Evolutionary conservation across 768 basidiomycete species (phyloP).

Genomic region (Trametes cinnabarina): DNA sequence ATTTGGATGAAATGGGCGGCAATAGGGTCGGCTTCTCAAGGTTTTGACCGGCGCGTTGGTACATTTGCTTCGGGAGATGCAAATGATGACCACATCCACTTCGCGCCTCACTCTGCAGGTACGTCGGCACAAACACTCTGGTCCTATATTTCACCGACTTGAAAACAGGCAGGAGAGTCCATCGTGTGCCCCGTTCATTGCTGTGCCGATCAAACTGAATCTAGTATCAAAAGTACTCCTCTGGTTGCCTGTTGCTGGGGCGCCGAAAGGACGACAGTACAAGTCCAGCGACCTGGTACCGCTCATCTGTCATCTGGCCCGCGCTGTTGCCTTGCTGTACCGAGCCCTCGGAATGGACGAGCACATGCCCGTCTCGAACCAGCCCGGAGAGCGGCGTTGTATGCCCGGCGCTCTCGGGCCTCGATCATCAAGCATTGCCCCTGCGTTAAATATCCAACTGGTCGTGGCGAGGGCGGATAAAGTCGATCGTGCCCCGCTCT

Average conservation of each 20-base stretch:
- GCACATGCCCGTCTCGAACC: not conserved
- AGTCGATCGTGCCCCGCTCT: not conserved
- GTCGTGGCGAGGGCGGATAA: not conserved
- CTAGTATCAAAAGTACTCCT: not conserved
- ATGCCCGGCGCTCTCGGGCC: constrained; percentile 9
- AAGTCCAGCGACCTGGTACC: not conserved
- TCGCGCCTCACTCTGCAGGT: too few relatives aligned
- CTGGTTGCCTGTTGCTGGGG: not conserved
- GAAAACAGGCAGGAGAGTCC: not conserved
- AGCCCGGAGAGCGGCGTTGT: constrained; percentile 1
- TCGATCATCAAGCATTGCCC: not conserved
- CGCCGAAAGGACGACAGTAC: not conserved
- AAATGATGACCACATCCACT: too few relatives aligned
- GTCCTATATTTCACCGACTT: too few relatives aligned
- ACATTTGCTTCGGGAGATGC: too few relatives aligned
- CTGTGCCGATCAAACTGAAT: not conserved
- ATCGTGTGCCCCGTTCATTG: not conserved
- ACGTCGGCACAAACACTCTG: too few relatives aligned
- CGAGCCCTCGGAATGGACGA: not conserved
- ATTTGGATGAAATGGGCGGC: too few relatives aligned
- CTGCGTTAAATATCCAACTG: constrained; percentile 8
- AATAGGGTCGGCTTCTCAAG: too few relatives aligned
- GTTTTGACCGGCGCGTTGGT: too few relatives aligned
- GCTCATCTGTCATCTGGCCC: not conserved
- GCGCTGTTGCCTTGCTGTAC: not conserved